Conservation (phyloP, 1,284 basidiomycete genomes). For the Heterobasidion irregulare region DNA sequence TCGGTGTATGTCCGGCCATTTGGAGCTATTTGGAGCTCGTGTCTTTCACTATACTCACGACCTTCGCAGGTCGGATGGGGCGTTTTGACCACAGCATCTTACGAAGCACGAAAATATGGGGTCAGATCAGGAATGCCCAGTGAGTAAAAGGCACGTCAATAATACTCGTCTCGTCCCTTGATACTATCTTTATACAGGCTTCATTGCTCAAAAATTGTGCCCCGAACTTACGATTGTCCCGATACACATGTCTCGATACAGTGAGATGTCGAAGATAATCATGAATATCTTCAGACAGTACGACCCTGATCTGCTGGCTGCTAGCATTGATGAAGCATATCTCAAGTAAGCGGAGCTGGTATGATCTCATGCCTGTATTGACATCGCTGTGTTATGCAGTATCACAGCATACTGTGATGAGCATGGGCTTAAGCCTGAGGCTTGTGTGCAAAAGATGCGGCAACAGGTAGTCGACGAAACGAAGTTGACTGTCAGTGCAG, state of each 20-base stretch:
- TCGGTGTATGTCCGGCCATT: conserved; percentile 57
- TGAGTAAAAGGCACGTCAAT: conserved; percentile 20
- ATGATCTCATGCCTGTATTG: conserved; percentile 4
- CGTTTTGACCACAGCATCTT: conserved; percentile 82
- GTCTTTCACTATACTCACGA: not conserved
- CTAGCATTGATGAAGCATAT: conserved; percentile 86
- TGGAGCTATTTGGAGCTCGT: not conserved
- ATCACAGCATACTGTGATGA: conserved; percentile 72
- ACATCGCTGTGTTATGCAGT: conserved; percentile 26
- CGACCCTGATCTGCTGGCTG: conserved; percentile 74
- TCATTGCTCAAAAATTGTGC: conserved; percentile 90
- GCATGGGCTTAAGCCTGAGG: conserved; percentile 56
- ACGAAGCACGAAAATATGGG: conserved; percentile 86
- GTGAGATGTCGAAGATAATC: conserved; percentile 60
- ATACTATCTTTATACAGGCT: conserved; percentile 34
- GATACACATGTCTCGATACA: conserved; percentile 59
- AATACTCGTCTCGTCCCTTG: not conserved
- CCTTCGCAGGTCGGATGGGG: conserved; percentile 62
- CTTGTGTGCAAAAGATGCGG: conserved; percentile 76
- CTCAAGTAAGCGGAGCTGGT: conserved; percentile 51
- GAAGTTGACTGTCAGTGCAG: conserved; percentile 86
- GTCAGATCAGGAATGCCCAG: conserved; percentile 86
- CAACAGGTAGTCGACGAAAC: conserved; percentile 67
- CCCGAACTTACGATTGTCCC: conserved; percentile 80
- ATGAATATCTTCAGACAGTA: conserved; percentile 70